These are phyloP conservation scores for Pholiota adiposa DNA, from an alignment of 1,284 basidiomycete genomes.

Conservation along the genomic window DNA sequence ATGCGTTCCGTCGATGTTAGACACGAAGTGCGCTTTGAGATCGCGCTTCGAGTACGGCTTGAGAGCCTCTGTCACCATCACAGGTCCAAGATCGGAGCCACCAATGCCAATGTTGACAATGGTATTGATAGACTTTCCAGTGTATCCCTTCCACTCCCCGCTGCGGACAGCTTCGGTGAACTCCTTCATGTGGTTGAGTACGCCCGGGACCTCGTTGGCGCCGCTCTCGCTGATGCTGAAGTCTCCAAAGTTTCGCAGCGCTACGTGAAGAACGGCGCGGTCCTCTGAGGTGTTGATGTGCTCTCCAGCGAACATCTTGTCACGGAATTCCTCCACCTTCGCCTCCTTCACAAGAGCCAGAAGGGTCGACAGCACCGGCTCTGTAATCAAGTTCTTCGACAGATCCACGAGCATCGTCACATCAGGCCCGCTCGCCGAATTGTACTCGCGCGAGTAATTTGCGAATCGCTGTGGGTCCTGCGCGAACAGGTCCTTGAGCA, in stretches of 20 bases:
- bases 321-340: conserved; percentile 81
- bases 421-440: conserved; percentile 63
- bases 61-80: conserved; percentile 98
- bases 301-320: conserved; percentile 94
- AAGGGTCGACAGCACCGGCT: conserved; percentile 80
- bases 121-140: conserved; percentile 91
- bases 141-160: conserved; percentile 96
- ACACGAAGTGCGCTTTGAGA: conserved; percentile 89
- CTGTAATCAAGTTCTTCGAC: conserved; percentile 95
- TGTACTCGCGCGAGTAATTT: conserved; percentile 85
- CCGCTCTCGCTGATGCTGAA: conserved; percentile 83
- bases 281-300: conserved; percentile 99
- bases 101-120: conserved; percentile 99
- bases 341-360: conserved; percentile 88
- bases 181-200: conserved; percentile 90
- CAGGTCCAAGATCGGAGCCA: conserved; percentile 96
- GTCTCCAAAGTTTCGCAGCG: conserved; percentile 85
- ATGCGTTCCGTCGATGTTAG: conserved; percentile 99
- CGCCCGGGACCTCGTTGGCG: conserved; percentile 81
- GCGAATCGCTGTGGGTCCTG: conserved; percentile 87
- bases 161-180: conserved; percentile 88
- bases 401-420: conserved; percentile 92
- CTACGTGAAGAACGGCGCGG: conserved; percentile 94
- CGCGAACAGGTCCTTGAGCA: conserved; percentile 91
- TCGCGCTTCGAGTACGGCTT: conserved; percentile 93